Base-by-base conservation (phyloP, 306 rosid species). In the Lotus japonicus region DNA sequence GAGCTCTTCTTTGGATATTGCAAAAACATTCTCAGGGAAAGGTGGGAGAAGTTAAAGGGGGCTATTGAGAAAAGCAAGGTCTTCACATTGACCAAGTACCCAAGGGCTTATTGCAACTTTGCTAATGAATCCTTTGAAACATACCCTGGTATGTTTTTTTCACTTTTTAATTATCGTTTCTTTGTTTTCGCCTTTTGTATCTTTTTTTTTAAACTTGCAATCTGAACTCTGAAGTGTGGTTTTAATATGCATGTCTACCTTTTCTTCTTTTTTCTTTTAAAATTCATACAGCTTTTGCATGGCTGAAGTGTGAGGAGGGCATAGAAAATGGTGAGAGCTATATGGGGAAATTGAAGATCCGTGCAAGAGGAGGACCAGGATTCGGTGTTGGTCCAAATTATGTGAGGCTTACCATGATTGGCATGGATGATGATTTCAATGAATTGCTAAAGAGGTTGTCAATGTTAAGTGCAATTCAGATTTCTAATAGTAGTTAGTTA, bases 291-390 rank as follows among this genome's bases (percentile, higher is more conserved):
- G 97, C 73, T 65, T 92, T 79, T 77, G 85, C 89, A 1, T 92
- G 98, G 98, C 48, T 92, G 89, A 82, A 86, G 84, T 49, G 81
- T 44, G 67, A 68, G 16, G 85, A 85, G 35, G 81, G 73, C 35
- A 80, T 75, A 36, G 81, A 85, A 73, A 81, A 88, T 49, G 70
- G 83, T 19, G 74, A 44, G 61, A 64, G 54, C 66, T 75, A 74
- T 58, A 33, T 90, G 60, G 80, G 55, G 58, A 86, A 82, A 31
- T 4, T 66, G 36, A 85, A 79, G 43, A 73, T 88, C 36, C 12
- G 38, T 56, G 71, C 68, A 23, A 84, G 94, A 77, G 78, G 77
- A 16, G 98, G 98, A 28, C 46, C 39, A 26, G 77, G 77, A 44
- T 92, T 92, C 58, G 98, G 94, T 38, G 83, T 19, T 23, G 78